Conservation (phyloP, 1,139 yeast species). For the Yamadazyma taylorii region DNA sequence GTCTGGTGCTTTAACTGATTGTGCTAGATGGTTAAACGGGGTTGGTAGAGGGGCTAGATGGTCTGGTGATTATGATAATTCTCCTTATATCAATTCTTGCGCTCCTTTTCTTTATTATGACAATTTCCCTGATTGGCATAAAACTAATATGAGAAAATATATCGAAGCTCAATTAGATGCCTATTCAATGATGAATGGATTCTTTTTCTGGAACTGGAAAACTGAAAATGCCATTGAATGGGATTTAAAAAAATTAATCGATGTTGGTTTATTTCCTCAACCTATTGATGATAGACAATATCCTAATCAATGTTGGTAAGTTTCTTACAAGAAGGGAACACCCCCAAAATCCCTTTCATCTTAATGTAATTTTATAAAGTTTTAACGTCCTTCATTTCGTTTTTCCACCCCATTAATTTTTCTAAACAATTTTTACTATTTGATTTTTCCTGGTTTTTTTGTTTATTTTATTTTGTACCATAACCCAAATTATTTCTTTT, state of each 20-base stretch:
- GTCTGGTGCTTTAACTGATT: slow-evolving; percentile 93
- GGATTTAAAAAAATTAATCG: slow-evolving; percentile 67
- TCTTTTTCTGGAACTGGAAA: slow-evolving; percentile 94
- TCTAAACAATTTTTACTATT: too few species aligned
- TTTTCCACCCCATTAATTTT: too few species aligned
- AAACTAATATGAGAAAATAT: slow-evolving; percentile 60
- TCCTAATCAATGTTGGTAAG: slow-evolving; percentile 64
- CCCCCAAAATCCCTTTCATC: too few species aligned
- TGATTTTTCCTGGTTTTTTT: too few species aligned
- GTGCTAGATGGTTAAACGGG: slow-evolving; percentile 90
- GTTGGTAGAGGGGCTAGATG: slow-evolving; percentile 86
- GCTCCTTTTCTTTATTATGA: slow-evolving; percentile 51
- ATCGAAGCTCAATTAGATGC: slow-evolving; percentile 92
- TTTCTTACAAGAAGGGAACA: too few species aligned
- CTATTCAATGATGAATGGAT: slow-evolving; percentile 68
- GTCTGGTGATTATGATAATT: slow-evolving; percentile 62
- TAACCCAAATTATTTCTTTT: too few species aligned
- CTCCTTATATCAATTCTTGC: slow-evolving; percentile 64
- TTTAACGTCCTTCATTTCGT: too few species aligned
- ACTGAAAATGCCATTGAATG: slow-evolving; percentile 85
- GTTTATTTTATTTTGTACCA: too few species aligned
- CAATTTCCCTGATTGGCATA: slow-evolving; percentile 63
- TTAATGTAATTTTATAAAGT: not conserved
- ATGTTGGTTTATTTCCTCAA: slow-evolving; percentile 70
- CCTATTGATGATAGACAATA: slow-evolving; percentile 67